These are phyloP conservation scores for Fagopyrum tataricum DNA, from an alignment of 148 eudicot species.

Conservation along the genomic window DNA sequence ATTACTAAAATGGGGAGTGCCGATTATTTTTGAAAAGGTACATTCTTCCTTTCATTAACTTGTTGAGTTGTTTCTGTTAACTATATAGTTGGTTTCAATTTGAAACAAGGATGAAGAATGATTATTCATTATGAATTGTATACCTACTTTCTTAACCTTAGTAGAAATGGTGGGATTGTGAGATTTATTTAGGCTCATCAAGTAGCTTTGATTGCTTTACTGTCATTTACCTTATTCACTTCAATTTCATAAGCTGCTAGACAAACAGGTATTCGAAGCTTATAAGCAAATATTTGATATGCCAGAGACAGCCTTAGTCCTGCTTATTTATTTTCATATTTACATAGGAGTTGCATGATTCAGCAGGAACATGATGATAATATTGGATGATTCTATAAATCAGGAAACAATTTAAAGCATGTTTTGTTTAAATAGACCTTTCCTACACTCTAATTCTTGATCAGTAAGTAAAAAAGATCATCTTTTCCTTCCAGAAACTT, in stretches of 20 bases:
- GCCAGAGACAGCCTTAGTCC: background rate
- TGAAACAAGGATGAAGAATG: background rate
- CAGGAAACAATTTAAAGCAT: background rate
- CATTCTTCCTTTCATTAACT: background rate
- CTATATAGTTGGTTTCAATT: background rate
- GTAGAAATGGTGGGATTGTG: background rate
- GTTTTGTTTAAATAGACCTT: background rate
- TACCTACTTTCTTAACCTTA: background rate
- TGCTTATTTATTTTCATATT: background rate
- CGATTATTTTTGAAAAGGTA: slow-evolving; percentile 87
- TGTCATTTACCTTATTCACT: background rate
- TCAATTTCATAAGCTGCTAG: slow-evolving; percentile 4
- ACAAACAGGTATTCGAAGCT: background rate
- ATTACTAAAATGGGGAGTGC: slow-evolving; percentile 78
- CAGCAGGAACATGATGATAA: background rate
- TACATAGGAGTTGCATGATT: background rate
- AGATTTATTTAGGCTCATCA: background rate
- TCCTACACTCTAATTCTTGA: background rate
- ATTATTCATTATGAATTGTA: background rate
- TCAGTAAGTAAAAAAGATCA: background rate
- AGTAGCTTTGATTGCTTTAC: background rate
- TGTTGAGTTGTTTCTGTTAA: background rate
- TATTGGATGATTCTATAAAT: background rate
- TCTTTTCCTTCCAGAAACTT: background rate
- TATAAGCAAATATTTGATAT: background rate